Evolutionary conservation across 1,284 basidiomycete species (phyloP).

Genomic region (Agaricales sp.): DNA sequence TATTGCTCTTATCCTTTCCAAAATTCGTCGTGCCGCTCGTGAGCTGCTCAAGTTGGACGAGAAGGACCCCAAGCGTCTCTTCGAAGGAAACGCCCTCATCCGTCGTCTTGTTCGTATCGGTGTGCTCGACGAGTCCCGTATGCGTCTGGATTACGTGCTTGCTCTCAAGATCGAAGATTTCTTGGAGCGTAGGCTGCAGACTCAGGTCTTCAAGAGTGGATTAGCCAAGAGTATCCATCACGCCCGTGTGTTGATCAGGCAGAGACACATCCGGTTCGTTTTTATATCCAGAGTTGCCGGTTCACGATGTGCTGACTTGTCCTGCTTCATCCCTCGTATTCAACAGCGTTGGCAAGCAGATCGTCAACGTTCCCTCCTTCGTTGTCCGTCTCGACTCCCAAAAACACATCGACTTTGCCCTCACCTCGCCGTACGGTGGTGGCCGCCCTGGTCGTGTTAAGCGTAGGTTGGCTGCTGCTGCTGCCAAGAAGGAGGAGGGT

Average conservation of each 20-base stretch:
- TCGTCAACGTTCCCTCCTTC: constrained; percentile 99
- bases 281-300: neutral
- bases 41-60: constrained; percentile 99
- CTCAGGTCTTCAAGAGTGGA: constrained; percentile 99
- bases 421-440: constrained; percentile 96
- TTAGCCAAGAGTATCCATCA: constrained; percentile 99
- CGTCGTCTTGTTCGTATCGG: constrained; percentile 98
- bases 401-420: constrained; percentile 98
- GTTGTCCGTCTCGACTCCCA: constrained; percentile 96
- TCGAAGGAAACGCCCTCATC: constrained; percentile 99
- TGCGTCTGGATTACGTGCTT: constrained; percentile 99
- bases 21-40: constrained; percentile 99
- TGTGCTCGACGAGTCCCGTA: constrained; percentile 98
- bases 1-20: constrained; percentile 95
- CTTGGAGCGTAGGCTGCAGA: constrained; percentile 98
- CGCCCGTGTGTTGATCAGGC: constrained; percentile 95
- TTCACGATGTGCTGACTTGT: neutral
- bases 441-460: constrained; percentile 97
- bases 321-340: neutral
- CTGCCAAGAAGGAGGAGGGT: constrained; percentile 85
- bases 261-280: constrained; percentile 87
- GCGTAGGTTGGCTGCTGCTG: constrained; percentile 94
- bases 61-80: constrained; percentile 99
- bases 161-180: constrained; percentile 99
- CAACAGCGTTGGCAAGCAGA: constrained; percentile 92